phyloP scores from a whole-genome alignment of 176 grass and related monocot species.

The Microstegium vimineum region DNA sequence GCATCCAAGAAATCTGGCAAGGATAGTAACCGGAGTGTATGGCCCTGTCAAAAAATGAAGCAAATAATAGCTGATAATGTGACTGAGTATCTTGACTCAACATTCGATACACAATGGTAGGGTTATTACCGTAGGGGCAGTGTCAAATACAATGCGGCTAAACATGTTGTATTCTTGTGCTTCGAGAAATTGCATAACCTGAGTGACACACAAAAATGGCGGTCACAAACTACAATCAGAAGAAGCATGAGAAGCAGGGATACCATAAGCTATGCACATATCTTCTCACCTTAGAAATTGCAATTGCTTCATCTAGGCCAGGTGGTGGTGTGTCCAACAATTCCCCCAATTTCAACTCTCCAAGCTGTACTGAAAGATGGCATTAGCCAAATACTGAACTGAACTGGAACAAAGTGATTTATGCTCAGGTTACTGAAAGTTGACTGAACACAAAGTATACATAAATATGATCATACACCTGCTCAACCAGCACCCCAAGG shows the following conservation, averaged over 20 bases:
- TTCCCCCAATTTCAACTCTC: constrained; percentile 90
- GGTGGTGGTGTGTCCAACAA: constrained; percentile 87
- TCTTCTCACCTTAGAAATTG: constrained; percentile 78
- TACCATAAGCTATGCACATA: background rate
- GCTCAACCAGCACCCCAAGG: constrained; percentile 77
- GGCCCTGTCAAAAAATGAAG: constrained; percentile 52
- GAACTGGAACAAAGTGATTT: background rate
- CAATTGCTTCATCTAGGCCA: constrained; percentile 94
- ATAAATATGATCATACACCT: constrained; percentile 46
- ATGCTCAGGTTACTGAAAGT: background rate
- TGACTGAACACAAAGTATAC: background rate
- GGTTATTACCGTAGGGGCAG: constrained; percentile 75
- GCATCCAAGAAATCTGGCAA: constrained; percentile 99
- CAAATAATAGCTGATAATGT: constrained; percentile 20
- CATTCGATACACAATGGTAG: background rate
- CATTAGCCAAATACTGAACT: constrained; percentile 13
- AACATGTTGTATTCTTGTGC: constrained; percentile 87
- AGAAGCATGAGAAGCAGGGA: background rate
- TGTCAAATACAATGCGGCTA: constrained; percentile 95
- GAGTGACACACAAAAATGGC: constrained; percentile 26
- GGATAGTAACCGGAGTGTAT: constrained; percentile 89
- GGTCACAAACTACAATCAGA: background rate
- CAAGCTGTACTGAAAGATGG: constrained; percentile 57
- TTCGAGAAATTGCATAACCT: constrained; percentile 98
- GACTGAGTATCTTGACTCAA: background rate